Evolutionary conservation across 495 filamentous ascomycete genomes (phyloP).

Genomic region (Penicillium lagena): DNA sequence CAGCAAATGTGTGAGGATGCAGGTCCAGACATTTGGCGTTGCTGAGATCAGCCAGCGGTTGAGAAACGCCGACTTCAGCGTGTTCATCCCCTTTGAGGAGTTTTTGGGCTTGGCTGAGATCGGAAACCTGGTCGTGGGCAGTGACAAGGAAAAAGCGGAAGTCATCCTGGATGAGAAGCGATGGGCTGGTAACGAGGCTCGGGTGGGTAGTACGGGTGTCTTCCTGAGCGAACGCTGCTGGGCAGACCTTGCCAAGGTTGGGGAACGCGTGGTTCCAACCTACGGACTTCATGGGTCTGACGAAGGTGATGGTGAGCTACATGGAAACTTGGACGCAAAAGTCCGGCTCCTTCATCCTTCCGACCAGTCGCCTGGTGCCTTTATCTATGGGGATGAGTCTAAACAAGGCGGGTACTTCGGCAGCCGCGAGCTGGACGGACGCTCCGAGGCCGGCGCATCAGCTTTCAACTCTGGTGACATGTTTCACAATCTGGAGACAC

Average conservation of each 20-base stretch:
- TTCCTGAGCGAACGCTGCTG: slow-evolving; percentile 95
- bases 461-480: slow-evolving; percentile 89
- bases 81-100: slow-evolving; percentile 94
- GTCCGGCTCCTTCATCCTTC: slow-evolving; percentile 57
- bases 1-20: slow-evolving; percentile 92
- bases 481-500: slow-evolving; percentile 94
- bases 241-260: slow-evolving; percentile 76
- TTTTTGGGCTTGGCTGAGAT: slow-evolving; percentile 85
- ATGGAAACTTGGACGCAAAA: slow-evolving; percentile 59
- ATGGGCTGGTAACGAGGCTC: slow-evolving; percentile 89
- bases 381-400: slow-evolving; percentile 63
- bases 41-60: slow-evolving; percentile 93
- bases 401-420: slow-evolving; percentile 70
- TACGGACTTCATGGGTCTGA: slow-evolving; percentile 46
- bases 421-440: slow-evolving; percentile 71
- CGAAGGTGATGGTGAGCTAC: slow-evolving; percentile 35
- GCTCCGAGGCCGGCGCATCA: slow-evolving; percentile 84
- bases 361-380: slow-evolving; percentile 53
- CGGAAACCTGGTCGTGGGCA: slow-evolving; percentile 77
- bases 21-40: slow-evolving; percentile 93
- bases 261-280: slow-evolving; percentile 55
- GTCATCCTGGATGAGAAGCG: slow-evolving; percentile 79
- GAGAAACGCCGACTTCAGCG: slow-evolving; percentile 86
- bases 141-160: slow-evolving; percentile 88
- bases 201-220: slow-evolving; percentile 84